Base-by-base conservation (phyloP, 2,329 filamentous ascomycete genomes). In the Stemphylium lycopersici region DNA sequence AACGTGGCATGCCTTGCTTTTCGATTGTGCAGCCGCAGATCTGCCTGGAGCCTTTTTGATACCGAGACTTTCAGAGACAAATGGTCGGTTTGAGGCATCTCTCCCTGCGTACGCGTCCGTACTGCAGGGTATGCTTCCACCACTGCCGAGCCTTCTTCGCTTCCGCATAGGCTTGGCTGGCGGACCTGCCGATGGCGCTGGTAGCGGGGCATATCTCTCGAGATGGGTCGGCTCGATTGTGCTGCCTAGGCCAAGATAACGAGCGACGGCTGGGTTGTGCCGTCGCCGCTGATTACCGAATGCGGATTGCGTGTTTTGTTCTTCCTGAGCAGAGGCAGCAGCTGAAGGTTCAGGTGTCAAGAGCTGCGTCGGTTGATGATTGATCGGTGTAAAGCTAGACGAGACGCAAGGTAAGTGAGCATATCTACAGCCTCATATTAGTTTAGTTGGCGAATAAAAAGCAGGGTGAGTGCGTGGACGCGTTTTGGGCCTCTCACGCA, bases 321-420 rank as follows among this genome's bases (percentile, higher is more conserved):
- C 52, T 11, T 46, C 52, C 48, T 55, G 46, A 3, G 22, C 22
- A 10, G 43, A 48, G 34, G 26, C 26, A 6, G 51, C 8, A 39
- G 43, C 31, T 37, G 61, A 55, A 7, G 58, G 52, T 13, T 58
- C 56, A 18, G 53, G 58, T 15, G 58, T 55, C 26, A 53, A 48
- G 16, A 55, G 48, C 26, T 61, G 61, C 12, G 40, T 15, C 15
- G 46, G 44, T 13, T 22, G 51, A 6, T 56, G 56, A 22, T 72
- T 71, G 42, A 72, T 67, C 3, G 70, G 63, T 12, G 63, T 71
- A 32, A 70, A 70, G 24, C 62, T 53, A 43, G 65, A 56, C n/a
- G 58, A 52, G 3, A 51, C 31, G 2, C 31, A 40, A 15, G 12
- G 6, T 34, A 32, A 15, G 6, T 16, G 22, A 8, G 36, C 20